A percentile compares a stretch with the other conserved stretches of the same genome.
Conservation (phyloP, 2,329 filamentous ascomycete genomes). For the Stagonosporopsis cucurbitacearum region DNA sequence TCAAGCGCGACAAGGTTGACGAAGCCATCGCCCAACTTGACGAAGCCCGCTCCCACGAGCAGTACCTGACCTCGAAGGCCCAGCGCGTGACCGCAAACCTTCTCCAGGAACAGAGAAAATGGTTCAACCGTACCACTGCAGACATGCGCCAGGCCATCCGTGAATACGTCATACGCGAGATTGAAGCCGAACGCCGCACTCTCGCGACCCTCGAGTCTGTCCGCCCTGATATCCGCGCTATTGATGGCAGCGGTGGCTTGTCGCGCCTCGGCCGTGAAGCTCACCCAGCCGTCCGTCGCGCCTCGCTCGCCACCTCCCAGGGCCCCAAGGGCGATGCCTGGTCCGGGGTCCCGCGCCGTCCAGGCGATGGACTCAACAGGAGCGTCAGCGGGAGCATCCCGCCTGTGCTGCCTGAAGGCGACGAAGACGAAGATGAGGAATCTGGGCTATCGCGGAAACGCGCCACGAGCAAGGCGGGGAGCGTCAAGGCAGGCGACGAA, state of each 20-base stretch:
- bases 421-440: constrained; percentile 60
- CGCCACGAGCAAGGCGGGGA: constrained; percentile 56
- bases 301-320: constrained; percentile 84
- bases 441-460: constrained; percentile 57
- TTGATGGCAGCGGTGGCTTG: constrained; percentile 88
- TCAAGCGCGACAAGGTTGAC: constrained; percentile 94
- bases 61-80: constrained; percentile 83
- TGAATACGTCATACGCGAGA: constrained; percentile 92
- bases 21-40: constrained; percentile 92
- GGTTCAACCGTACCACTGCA: constrained; percentile 85
- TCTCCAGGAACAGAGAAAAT: constrained; percentile 84
- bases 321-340: constrained; percentile 98
- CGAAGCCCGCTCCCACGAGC: constrained; percentile 82
- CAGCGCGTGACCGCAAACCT: constrained; percentile 88
- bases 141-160: constrained; percentile 84
- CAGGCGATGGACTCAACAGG: constrained; percentile 74
- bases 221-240: constrained; percentile 88
- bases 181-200: constrained; percentile 91
- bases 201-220: constrained; percentile 93
- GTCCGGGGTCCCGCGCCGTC: constrained; percentile 88
- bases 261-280: constrained; percentile 87
- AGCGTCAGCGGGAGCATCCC: constrained; percentile 77
- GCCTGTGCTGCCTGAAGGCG: constrained; percentile 63
- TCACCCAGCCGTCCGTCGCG: constrained; percentile 75
- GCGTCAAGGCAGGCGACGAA: constrained; percentile 72